Evolutionary conservation across 768 basidiomycete genomes (phyloP).

Genomic region (Leucosporidium creatinivorum): DNA sequence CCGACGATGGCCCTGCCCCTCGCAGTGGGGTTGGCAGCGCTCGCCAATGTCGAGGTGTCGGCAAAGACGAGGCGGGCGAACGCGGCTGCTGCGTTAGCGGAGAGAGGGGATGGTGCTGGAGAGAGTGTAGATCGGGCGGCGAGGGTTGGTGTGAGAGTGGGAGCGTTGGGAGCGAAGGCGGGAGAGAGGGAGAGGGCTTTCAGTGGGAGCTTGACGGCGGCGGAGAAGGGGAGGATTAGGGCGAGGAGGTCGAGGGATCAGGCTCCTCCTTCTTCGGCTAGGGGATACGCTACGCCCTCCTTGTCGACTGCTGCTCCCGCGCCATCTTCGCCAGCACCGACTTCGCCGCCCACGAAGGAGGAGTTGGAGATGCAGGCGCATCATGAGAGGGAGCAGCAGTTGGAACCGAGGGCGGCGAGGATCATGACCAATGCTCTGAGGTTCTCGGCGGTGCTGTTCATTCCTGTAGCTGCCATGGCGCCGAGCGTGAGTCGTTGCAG

Average conservation of each 20-base stretch:
- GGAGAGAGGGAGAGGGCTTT: background rate
- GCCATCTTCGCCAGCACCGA: too few relatives aligned
- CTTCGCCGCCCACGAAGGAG: background rate
- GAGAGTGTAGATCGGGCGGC: background rate
- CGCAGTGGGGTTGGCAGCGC: slow-evolving; percentile 38
- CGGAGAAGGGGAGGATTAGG: slow-evolving; percentile 17
- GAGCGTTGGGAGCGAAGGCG: background rate
- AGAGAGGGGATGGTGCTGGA: background rate
- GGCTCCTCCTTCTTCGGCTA: too few relatives aligned
- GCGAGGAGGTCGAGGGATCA: slow-evolving; percentile 4
- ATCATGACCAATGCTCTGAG: slow-evolving; percentile 38
- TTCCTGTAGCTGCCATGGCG: slow-evolving; percentile 41
- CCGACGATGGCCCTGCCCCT: slow-evolving; percentile 39
- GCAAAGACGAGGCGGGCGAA: slow-evolving; percentile 23
- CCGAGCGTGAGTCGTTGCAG: slow-evolving; percentile 40
- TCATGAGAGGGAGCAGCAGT: background rate
- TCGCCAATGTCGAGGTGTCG: slow-evolving; percentile 42
- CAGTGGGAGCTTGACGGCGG: background rate
- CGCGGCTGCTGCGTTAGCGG: background rate
- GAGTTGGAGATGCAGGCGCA: background rate
- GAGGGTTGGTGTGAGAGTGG: background rate
- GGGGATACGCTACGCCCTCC: too few relatives aligned
- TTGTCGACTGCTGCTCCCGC: too few relatives aligned
- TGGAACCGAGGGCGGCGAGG: slow-evolving; percentile 7
- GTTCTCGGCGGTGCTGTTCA: slow-evolving; percentile 39